A percentile compares a stretch with the other conserved stretches of the same genome.
Evolutionary conservation across 2,329 filamentous ascomycete genomes (phyloP).

Genomic region (Massarina eburnea): DNA sequence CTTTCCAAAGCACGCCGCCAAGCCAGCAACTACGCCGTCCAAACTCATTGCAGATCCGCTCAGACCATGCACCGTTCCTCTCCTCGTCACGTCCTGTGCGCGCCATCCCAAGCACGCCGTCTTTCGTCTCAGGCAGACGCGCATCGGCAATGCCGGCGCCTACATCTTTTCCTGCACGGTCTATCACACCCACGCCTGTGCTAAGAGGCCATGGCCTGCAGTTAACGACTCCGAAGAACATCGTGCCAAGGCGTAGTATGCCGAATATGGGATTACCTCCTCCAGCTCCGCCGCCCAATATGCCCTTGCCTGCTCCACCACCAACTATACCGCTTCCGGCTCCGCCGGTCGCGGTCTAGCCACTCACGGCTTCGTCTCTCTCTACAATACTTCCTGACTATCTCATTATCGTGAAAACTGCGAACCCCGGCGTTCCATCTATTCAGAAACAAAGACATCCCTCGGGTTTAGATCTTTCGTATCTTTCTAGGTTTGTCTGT

Average conservation of each 20-base stretch:
- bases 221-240: conserved; percentile 14
- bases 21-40: conserved; percentile 42
- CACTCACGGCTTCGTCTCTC: not conserved
- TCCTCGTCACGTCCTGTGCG: conserved; percentile 37
- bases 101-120: conserved; percentile 33
- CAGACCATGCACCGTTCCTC: conserved; percentile 48
- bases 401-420: too few relatives aligned
- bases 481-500: too few relatives aligned
- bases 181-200: conserved; percentile 18
- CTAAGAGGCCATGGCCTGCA: conserved; percentile 29
- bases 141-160: conserved; percentile 17
- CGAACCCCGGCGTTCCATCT: not conserved
- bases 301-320: conserved; percentile 48
- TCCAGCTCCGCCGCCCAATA: conserved; percentile 49
- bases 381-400: too few relatives aligned
- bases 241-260: conserved; percentile 38
- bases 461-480: too few relatives aligned
- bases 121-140: conserved; percentile 28
- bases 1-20: conserved; percentile 14
- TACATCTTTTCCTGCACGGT: conserved; percentile 11
- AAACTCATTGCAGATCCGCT: conserved; percentile 48
- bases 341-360: conserved; percentile 10
- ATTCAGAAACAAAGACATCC: not conserved
- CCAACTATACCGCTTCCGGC: conserved; percentile 13
- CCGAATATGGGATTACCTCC: conserved; percentile 47